Base-by-base conservation (phyloP, 441 rosid species). In the Dalechampia spathulata region DNA sequence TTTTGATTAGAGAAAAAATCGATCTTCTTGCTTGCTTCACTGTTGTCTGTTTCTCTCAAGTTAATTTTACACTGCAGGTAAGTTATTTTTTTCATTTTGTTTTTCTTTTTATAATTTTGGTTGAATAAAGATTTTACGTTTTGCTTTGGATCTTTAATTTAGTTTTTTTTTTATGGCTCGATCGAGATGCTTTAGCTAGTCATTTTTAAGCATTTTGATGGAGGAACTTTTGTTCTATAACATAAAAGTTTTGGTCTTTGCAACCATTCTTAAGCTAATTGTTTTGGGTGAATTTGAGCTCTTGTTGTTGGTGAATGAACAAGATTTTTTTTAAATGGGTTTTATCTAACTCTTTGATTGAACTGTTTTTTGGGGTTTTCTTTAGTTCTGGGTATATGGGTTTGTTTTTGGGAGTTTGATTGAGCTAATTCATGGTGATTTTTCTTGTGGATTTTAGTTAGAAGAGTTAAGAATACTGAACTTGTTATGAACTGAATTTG, bases 21-120 rank as follows among this genome's bases (percentile, higher is more conserved):
- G n/a, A 30, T 57, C 19, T 38, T 40, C 11, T 19, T 15, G 5
- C n/a, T n/a, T n/a, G n/a, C n/a, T 37, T 27, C 39, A 34, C 41
- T 32, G 25, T 47, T 52, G 34, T 57, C 42, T 42, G 58, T 56
- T 28, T 51, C 34, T 19, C 38, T 30, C 51, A 75, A 60, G 61
- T 65, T 61, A 75, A 75, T 58, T 64, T 65, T n/a, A 23, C 49
- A 68, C 65, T 61, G 59, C 72, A 13, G 67, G 81, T 75, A 62
- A 78, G 82, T 67, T 60, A 23, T 41, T 13, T 26, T 21, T 3
- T 36, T 21, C 32, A 5, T 20, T 19, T 20, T 12, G 54, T 25
- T 27, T 55, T 32, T 52, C 55, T 41, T 36, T 7, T 22, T 52
- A 5, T 13, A 4, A 10, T 36, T 36, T 36, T 6, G 38, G 27